A percentile compares a stretch with the other conserved stretches of the same genome.
phyloP scores from a whole-genome alignment of 2,329 filamentous ascomycete species.

The Metarhizium humberi region DNA sequence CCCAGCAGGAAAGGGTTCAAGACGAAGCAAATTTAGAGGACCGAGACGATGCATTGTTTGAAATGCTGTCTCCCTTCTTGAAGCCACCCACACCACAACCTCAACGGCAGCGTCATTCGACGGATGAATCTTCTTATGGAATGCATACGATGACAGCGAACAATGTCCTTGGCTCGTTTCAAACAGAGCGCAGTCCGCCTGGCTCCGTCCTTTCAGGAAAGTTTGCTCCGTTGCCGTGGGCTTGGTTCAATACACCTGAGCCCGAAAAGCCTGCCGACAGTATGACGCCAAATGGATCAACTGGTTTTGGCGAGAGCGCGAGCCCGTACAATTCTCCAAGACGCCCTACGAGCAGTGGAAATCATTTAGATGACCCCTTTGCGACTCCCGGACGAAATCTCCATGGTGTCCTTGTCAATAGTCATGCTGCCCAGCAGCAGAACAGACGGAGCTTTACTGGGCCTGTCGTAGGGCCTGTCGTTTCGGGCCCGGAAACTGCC shows the following conservation, averaged over 20 bases:
- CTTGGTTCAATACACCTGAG: constrained; percentile 33
- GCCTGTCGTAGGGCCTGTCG: constrained; percentile 2
- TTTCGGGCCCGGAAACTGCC: constrained; percentile 15
- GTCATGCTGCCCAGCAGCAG: neutral
- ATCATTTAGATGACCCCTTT: constrained; percentile 22
- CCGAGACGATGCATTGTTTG: constrained; percentile 31
- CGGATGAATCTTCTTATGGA: constrained; percentile 40
- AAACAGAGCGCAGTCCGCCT: constrained; percentile 21
- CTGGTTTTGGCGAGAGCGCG: constrained; percentile 16
- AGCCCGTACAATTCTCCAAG: constrained; percentile 16
- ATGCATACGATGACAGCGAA: constrained; percentile 44
- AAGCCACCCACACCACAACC: constrained; percentile 33
- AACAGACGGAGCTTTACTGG: constrained; percentile 4
- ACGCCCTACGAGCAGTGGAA: constrained; percentile 8
- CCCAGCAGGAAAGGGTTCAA: neutral
- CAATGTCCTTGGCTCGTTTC: constrained; percentile 36
- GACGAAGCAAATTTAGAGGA: constrained; percentile 15
- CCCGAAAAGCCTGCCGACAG: constrained; percentile 14
- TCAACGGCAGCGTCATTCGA: constrained; percentile 17
- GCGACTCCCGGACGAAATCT: constrained; percentile 15
- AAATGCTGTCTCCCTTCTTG: constrained; percentile 40
- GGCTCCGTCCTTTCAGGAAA: constrained; percentile 19
- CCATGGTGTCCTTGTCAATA: constrained; percentile 2
- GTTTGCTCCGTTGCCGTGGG: constrained; percentile 38
- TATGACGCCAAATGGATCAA: constrained; percentile 11